phyloP scores from a whole-genome alignment of 345 rosid species.

The Eucalyptus cloeziana region DNA sequence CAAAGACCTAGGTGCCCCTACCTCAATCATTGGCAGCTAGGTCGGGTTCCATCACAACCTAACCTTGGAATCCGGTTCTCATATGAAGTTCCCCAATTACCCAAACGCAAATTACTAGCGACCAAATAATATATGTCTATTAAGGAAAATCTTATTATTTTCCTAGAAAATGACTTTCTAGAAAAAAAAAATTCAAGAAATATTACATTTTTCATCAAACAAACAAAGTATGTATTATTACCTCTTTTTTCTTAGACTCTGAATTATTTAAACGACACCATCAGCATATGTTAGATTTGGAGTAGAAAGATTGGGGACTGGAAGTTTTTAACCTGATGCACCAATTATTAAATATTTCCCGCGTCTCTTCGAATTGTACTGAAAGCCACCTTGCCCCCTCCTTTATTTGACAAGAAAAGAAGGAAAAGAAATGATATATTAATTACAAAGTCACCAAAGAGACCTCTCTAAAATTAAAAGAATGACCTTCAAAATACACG shows the following conservation, averaged over 20 bases:
- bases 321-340: not conserved
- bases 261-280: not conserved
- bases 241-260: not conserved
- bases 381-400: not conserved
- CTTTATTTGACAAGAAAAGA: not conserved
- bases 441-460: not conserved
- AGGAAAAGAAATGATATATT: not conserved
- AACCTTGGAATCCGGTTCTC: fast-evolving
- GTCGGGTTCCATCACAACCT: fast-evolving
- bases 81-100: not conserved
- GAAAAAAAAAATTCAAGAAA: no score
- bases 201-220: not conserved
- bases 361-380: not conserved
- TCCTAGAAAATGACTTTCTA: no score
- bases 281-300: not conserved
- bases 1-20: not conserved
- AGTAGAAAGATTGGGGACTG: not conserved
- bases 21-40: fast-evolving
- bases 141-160: no score
- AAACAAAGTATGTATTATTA: not conserved
- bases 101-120: not conserved
- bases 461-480: not conserved
- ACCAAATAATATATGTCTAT: no score
- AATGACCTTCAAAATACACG: not conserved
- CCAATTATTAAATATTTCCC: not conserved